Percentiles rank a stretch among this genome's conserved stretches.
Evolutionary conservation across 2,329 filamentous ascomycete species (phyloP).

Genomic region (Xylaria multiplex): DNA sequence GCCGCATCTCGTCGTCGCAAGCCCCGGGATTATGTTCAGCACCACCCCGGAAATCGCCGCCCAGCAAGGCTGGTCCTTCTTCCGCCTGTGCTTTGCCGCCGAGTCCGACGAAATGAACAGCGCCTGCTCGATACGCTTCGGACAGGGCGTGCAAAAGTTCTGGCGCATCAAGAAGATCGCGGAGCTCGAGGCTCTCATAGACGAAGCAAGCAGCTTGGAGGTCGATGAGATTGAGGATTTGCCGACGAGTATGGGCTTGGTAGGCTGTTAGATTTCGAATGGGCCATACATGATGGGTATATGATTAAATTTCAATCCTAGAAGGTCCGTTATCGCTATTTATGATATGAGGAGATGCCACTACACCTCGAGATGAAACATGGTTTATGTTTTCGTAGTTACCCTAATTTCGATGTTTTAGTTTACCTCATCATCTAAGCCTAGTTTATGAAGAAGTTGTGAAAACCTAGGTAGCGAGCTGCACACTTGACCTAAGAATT

Average conservation of each 20-base stretch:
- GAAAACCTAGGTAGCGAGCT: too few species aligned
- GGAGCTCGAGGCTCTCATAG: constrained; percentile 72
- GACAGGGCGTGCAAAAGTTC: constrained; percentile 75
- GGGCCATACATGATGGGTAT: not conserved
- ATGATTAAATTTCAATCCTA: not conserved
- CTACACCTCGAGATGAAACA: not conserved
- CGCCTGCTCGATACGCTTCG: constrained; percentile 70
- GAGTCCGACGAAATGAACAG: constrained; percentile 77
- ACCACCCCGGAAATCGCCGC: constrained; percentile 69
- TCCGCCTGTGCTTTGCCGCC: constrained; percentile 85
- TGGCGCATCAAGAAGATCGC: constrained; percentile 77
- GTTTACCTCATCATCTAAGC: too few species aligned
- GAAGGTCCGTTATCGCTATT: not conserved
- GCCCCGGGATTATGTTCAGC: constrained; percentile 79
- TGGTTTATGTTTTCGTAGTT: not conserved
- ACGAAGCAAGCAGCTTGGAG: constrained; percentile 46
- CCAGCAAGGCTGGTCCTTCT: constrained; percentile 74
- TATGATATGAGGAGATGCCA: constrained; percentile 1
- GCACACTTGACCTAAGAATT: too few species aligned
- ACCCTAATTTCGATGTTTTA: too few species aligned
- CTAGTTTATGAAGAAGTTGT: too few species aligned
- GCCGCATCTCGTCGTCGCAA: constrained; percentile 75
- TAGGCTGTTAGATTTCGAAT: constrained; percentile 43
- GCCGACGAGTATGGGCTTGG: constrained; percentile 40
- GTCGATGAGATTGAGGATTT: constrained; percentile 41